Base-by-base conservation (phyloP, 1,284 basidiomycete genomes). In the Uromyces viciae-fabae region DNA sequence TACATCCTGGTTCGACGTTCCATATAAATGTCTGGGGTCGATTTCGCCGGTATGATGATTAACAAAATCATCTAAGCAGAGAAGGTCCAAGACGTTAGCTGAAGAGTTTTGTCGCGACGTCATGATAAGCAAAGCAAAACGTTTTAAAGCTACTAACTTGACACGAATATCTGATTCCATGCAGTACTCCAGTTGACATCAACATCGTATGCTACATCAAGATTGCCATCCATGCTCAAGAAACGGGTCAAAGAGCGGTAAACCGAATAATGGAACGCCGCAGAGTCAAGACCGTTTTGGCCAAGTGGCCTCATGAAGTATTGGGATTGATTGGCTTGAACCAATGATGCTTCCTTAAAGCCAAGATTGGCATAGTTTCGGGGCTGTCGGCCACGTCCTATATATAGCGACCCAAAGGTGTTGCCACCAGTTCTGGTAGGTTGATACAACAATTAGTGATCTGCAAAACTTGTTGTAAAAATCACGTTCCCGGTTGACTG, bases 141-240 rank as follows among this genome's bases (percentile, higher is more conserved):
- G 33, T 28, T 28, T 31, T 43, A 1, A 46, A 8, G 11, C 31
- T n/a, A 69, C 78, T 73, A n/a, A 81, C 79, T 91, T 85, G 90
- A 89, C 83, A 92, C 90, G 83, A 94, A 91, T 90, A 95, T 94
- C 85, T 93, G 87, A 85, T 93, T 93, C 94, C 94, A 96, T 0
- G 92, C 91, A 0, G 90, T 90, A 85, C 94, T 88, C 85, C 95
- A 94, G 86, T 95, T 93, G 85, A 88, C 86, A 82, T 90, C 88
- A 38, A 94, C 87, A 85, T 96, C 94, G 86, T 92, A 94, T 8
- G 92, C 93, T 71, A 93, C 94, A 83, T 92, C 89, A 42, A 95
- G 88, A 86, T 95, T 94, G 84, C 94, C 94, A 84, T 96, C 94
- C 93, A 95, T 93, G 81, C 94, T 93, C 56, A 95, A 89, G 87